Conservation (phyloP, 2,329 filamentous ascomycete genomes). For the Fusarium mangiferae region DNA sequence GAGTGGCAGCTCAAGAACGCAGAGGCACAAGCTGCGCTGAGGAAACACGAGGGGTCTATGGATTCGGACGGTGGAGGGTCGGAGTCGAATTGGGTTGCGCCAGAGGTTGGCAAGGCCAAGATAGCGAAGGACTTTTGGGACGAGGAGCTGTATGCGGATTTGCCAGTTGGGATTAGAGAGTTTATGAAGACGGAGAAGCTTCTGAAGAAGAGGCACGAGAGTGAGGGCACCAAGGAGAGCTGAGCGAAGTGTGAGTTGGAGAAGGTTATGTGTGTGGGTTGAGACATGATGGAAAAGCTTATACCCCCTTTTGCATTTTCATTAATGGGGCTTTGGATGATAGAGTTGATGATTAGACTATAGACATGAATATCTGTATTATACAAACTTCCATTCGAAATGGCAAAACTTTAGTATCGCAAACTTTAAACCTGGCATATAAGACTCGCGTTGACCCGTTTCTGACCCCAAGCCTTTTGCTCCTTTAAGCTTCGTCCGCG, state of each 20-base stretch:
- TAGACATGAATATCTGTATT: constrained; percentile 12
- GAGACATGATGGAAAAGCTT: constrained; percentile 6
- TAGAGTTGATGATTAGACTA: constrained; percentile 37
- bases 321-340: constrained; percentile 1
- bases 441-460: not conserved
- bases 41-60: constrained; percentile 64
- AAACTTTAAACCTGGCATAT: not conserved
- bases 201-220: constrained; percentile 78
- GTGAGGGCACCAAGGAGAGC: constrained; percentile 62
- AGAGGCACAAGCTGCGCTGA: constrained; percentile 69
- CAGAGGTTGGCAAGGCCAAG: constrained; percentile 49
- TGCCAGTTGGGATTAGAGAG: constrained; percentile 92
- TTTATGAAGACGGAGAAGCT: constrained; percentile 98
- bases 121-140: constrained; percentile 66
- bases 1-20: constrained; percentile 78
- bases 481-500: not conserved
- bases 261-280: not conserved
- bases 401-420: no score
- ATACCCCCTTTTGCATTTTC: constrained; percentile 35
- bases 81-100: constrained; percentile 70
- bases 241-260: constrained; percentile 25
- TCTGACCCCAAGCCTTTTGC: not conserved
- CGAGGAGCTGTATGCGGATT: constrained; percentile 77
- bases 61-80: constrained; percentile 85
- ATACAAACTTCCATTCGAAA: not conserved